Conservation (phyloP, 768 basidiomycete species). For the Trichaptum fuscoviolaceum region DNA sequence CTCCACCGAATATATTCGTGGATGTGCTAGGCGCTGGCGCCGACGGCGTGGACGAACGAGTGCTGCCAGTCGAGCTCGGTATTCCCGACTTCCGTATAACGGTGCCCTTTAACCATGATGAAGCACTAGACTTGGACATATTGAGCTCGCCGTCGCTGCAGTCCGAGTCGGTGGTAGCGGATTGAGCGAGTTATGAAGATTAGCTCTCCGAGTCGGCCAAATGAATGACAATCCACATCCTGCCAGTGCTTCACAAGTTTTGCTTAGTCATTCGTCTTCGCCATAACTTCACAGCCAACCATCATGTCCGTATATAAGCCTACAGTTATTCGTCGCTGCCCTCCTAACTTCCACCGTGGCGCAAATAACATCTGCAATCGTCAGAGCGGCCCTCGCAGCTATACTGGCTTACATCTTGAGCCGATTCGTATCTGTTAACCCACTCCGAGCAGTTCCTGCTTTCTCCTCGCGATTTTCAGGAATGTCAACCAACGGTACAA, state of each 20-base stretch:
- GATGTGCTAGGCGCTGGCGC: conserved; percentile 58
- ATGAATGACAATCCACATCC: not conserved
- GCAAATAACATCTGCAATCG: not conserved
- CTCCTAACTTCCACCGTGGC: not conserved
- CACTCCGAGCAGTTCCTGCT: not conserved
- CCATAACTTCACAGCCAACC: not conserved
- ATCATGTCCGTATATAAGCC: not conserved
- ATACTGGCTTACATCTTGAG: not conserved
- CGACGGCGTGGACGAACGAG: conserved; percentile 63
- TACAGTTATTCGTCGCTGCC: not conserved
- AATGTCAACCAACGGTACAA: conserved; percentile 9
- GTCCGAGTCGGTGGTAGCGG: not conserved
- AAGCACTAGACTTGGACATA: conserved; percentile 28
- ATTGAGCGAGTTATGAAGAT: not conserved
- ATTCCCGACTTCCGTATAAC: conserved; percentile 64
- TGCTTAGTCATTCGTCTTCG: not conserved
- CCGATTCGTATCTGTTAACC: not conserved
- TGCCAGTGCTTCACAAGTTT: too few relatives aligned
- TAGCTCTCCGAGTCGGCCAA: not conserved
- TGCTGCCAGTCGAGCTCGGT: conserved; percentile 35
- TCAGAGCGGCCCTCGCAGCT: not conserved
- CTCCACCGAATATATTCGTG: conserved; percentile 70
- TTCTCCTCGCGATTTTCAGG: not conserved
- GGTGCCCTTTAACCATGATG: conserved; percentile 64
- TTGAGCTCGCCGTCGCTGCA: not conserved